These are phyloP conservation scores for Nelumbo lutea DNA, from an alignment of 164 flowering plant genomes.

Conservation along the genomic window DNA sequence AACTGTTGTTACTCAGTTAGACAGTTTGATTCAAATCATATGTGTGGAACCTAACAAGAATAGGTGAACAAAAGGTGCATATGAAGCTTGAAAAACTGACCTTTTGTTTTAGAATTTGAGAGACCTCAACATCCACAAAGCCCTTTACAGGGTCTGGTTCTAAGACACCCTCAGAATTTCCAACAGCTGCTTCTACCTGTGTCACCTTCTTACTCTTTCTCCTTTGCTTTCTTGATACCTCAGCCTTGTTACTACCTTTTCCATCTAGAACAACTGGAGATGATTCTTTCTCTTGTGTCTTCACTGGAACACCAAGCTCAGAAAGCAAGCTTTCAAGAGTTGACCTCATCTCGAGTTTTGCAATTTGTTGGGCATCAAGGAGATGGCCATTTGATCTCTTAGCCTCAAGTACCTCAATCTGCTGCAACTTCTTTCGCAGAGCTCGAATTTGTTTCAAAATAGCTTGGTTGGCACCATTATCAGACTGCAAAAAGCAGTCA, in stretches of 20 bases:
- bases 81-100: conserved; percentile 27
- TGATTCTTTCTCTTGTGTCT: conserved; percentile 25
- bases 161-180: conserved; percentile 12
- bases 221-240: conserved; percentile 54
- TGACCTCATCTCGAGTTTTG: conserved; percentile 60
- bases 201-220: conserved; percentile 52
- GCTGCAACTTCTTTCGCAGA: conserved; percentile 86
- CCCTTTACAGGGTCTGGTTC: conserved; percentile 30
- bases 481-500: conserved; percentile 58
- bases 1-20: no score
- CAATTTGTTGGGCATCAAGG: conserved; percentile 92
- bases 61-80: neutral
- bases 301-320: conserved; percentile 69
- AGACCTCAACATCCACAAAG: conserved; percentile 24
- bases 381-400: conserved; percentile 63
- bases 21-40: no score
- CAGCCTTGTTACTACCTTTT: conserved; percentile 48
- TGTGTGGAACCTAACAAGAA: neutral
- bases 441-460: conserved; percentile 67
- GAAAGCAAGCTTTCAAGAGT: conserved; percentile 61
- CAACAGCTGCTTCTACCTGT: conserved; percentile 30
- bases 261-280: conserved; percentile 33
- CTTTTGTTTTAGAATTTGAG: conserved; percentile 33
- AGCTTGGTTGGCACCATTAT: conserved; percentile 44
- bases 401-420: conserved; percentile 87